These are phyloP conservation scores for Monilinia fructigena DNA, from an alignment of 2,329 filamentous ascomycete genomes.

Conservation along the genomic window DNA sequence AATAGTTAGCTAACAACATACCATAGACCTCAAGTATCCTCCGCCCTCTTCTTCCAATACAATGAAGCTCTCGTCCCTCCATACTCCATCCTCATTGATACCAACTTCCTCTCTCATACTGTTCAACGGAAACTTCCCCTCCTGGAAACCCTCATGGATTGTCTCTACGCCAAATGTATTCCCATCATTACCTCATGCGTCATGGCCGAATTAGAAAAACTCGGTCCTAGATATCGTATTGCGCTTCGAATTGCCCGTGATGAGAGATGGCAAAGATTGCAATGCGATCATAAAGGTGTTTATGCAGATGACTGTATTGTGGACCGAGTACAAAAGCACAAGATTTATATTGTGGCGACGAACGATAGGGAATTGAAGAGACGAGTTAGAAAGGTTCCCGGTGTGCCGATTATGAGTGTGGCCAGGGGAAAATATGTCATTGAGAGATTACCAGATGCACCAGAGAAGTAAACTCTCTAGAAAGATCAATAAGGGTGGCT, in stretches of 20 bases:
- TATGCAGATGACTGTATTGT: constrained; percentile 87
- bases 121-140: constrained; percentile 88
- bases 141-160: constrained; percentile 88
- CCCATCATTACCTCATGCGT: constrained; percentile 83
- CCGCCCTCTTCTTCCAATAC: constrained; percentile 82
- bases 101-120: constrained; percentile 88
- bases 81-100: constrained; percentile 70
- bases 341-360: constrained; percentile 76
- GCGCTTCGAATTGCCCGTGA: constrained; percentile 84
- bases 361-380: constrained; percentile 80
- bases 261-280: constrained; percentile 79
- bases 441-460: constrained; percentile 83
- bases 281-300: constrained; percentile 86
- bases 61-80: constrained; percentile 84
- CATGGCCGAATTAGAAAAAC: constrained; percentile 83
- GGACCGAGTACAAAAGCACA: constrained; percentile 67
- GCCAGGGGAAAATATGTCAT: constrained; percentile 91
- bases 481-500: constrained; percentile 4
- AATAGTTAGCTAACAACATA: constrained; percentile 24
- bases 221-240: constrained; percentile 84
- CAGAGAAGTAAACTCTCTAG: constrained; percentile 50
- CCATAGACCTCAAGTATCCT: constrained; percentile 71
- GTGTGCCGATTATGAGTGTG: constrained; percentile 70
- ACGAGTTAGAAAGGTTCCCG: constrained; percentile 69
- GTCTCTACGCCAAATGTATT: constrained; percentile 85